Conservation (phyloP, 306 rosid genomes). For the Sicyos edulis region DNA sequence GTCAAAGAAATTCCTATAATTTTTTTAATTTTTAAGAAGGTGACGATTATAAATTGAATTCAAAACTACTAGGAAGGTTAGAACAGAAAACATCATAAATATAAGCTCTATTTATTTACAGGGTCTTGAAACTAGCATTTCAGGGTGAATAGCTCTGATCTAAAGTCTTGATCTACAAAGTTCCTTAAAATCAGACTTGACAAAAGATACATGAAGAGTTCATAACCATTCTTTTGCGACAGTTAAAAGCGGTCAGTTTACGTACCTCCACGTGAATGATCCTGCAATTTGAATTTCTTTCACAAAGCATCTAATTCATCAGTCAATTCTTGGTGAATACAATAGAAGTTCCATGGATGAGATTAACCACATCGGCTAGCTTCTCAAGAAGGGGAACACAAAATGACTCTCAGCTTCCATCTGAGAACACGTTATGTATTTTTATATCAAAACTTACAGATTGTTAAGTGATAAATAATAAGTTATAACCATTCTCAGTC, state of each 20-base stretch:
- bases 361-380: neutral
- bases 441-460: neutral
- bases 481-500: neutral
- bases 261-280: neutral
- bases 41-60: too few relatives aligned
- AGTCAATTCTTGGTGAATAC: neutral
- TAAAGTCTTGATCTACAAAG: neutral
- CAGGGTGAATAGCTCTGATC: conserved; percentile 18
- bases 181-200: neutral
- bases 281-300: conserved; percentile 3
- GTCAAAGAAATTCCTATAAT: too few relatives aligned
- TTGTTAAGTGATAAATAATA: neutral
- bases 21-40: too few relatives aligned
- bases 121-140: conserved; percentile 69
- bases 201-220: neutral
- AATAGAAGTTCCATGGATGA: neutral
- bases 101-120: conserved; percentile 21
- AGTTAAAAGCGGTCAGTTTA: neutral
- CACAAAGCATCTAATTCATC: neutral
- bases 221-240: neutral
- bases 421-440: neutral
- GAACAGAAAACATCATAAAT: neutral
- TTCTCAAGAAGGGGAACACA: neutral
- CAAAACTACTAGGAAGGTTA: too few relatives aligned
- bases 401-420: neutral